Percentiles rank a stretch among this genome's conserved stretches.
These are phyloP conservation scores for Pelargonium myrrhifolium DNA, from an alignment of 441 rosid genomes.

Conservation along the genomic window DNA sequence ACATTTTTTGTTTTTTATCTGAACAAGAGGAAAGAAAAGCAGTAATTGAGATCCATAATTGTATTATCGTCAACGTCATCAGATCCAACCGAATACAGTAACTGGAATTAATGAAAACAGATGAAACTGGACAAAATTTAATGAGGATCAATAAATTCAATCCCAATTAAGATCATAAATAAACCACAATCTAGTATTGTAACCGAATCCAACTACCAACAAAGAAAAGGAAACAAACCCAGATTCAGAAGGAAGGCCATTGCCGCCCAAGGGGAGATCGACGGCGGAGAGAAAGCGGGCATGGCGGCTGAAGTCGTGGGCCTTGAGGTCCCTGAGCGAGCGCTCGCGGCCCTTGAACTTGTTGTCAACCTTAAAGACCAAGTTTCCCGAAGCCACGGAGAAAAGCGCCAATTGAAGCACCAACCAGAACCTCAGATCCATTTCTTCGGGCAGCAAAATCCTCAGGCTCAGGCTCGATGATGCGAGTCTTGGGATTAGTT, in stretches of 20 bases:
- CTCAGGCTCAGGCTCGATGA: background rate
- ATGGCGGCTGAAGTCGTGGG: conserved; percentile 68
- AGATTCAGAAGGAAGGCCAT: conserved; percentile 54
- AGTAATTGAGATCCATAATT: background rate
- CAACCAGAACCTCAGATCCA: conserved; percentile 12
- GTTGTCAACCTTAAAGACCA: conserved; percentile 49
- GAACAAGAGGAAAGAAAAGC: background rate
- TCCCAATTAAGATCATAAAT: background rate
- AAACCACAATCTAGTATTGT: background rate
- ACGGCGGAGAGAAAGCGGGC: conserved; percentile 53
- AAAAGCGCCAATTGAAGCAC: conserved; percentile 14
- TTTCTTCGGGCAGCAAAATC: background rate
- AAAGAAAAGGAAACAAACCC: conserved; percentile 40
- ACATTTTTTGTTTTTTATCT: background rate
- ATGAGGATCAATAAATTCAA: background rate
- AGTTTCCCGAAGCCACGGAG: conserved; percentile 30
- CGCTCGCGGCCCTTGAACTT: conserved; percentile 49
- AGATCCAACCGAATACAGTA: background rate
- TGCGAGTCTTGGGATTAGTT: background rate
- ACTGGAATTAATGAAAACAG: background rate
- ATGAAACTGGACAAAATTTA: background rate
- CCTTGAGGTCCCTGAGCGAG: conserved; percentile 43
- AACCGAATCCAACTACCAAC: background rate
- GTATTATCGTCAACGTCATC: background rate
- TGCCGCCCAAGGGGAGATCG: conserved; percentile 73